Evolutionary conservation across 2,329 filamentous ascomycete genomes (phyloP), one percentile per base, ranked within the genome.

Genomic region (Fusarium avenaceum): DNA sequence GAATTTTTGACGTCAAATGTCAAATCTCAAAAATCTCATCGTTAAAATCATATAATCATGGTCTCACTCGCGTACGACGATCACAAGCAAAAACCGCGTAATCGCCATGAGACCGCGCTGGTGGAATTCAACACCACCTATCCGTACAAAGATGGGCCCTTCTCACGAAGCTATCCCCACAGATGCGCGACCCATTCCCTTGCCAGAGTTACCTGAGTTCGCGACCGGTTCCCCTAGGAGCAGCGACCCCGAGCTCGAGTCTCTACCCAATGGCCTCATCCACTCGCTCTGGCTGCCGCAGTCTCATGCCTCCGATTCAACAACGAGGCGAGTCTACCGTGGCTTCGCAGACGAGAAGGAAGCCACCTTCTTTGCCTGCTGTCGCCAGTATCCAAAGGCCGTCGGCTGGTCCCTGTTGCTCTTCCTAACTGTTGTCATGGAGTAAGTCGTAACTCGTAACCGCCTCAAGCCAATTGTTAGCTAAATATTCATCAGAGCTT

Each of bases 351-450:
- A 60, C 6, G 70, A 72, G 28, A 72, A 69, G 20, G 63, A 71
- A 22, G 48, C 58, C 8, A 72, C 67, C 2, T 63, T 72, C 28
- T 61, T 67, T 28, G 24, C 48, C 22, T 71, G 67, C 42, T 71
- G 64, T 32, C 51, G 65, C 3, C 64, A 67, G 43, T 74, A 74
- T 32, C 72, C 72, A 47, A 74, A 74, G 45, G 72, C 72, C 6
- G 65, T 74, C 2, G 70, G 57, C 6, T 74, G 70, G 65, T 74
- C 72, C 4, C 40, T 74, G 17, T 38, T 74, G 15, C 57, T 74
- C 28, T 74, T 72, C 50, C 50, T 70, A 3, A 73, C 72, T 14
- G 60, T 74, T 43, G 66, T 74, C 19, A 74, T 74, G 72, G 72
- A 74, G 47, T 65, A 65, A 32, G 61, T 51, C 42, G 13, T 32